Evolutionary conservation across 371 early-diverging fungal species (phyloP), one percentile per base, ranked within the genome.

Genomic region (Dichotomocladium elegans): DNA sequence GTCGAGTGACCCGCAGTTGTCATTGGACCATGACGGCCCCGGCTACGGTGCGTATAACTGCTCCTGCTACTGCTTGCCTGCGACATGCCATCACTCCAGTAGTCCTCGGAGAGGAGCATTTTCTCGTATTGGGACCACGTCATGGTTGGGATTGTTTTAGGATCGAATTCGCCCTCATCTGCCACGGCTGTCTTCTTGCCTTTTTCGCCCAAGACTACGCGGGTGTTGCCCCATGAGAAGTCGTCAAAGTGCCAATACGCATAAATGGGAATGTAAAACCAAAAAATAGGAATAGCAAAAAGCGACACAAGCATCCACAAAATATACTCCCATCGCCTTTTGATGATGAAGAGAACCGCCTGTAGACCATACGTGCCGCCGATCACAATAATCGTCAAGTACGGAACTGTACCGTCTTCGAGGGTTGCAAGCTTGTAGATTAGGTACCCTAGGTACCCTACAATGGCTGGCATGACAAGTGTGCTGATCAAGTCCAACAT

Each of bases 201-300:
- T 12, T 84, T 85, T 14, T 85, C 88, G 35, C 87, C 93, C 5
- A 87, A 70, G 0, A 92, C 91, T 27, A 88, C 63, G 61, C 98
- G 89, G 14, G 98, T 98, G 65, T 95, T 94, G 65, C 98, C 98
- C 97, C 98, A 96, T 1, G 92, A 92, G 64, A 96, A 95, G 64
- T 96, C 96, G 65, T 97, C 96, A 76, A 96, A 93, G 73, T 95
- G 93, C 95, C 94, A 95, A 88, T 92, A 94, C 26, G 92, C 75
- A 60, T 92, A 93, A 47, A 93, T 53, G 4, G 93, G 93, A 53
- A 92, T 83, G 26, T 85, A 77, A 63, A 91, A 90, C 12, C 86
- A 79, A 63, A 88, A 93, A 40, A 92, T 64, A 0, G 93, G 93
- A 48, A 92, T 83, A n/a, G 93, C 92, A 25, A 90, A 50, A 21